Evolutionary conservation across 176 grass and related monocot genomes (phyloP).

Genomic region (Puya raimondii): DNA sequence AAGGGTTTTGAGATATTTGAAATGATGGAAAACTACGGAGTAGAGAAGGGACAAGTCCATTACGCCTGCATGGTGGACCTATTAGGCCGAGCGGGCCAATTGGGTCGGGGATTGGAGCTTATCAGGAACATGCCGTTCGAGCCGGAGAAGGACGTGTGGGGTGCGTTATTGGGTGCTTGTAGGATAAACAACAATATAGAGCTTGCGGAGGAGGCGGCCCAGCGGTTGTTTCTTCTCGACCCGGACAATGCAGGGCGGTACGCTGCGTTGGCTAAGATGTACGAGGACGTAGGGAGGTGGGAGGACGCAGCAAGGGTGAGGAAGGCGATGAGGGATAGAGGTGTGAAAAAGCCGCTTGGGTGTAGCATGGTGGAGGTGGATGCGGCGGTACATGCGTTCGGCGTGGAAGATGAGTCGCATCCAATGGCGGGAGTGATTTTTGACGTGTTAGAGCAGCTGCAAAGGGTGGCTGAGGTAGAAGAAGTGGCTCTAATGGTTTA

Average conservation of each 20-base stretch:
- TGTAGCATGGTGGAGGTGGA: slow-evolving; percentile 15
- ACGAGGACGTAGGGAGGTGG: slow-evolving; percentile 16
- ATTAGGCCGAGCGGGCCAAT: slow-evolving; percentile 16
- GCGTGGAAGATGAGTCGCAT: slow-evolving; percentile 13
- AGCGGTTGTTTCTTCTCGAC: slow-evolving; percentile 12
- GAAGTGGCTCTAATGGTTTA: background rate
- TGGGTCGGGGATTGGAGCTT: slow-evolving; percentile 5
- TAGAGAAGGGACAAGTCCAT: slow-evolving; percentile 16
- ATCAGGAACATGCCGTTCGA: slow-evolving; percentile 4
- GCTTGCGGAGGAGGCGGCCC: slow-evolving; percentile 10
- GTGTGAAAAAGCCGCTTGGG: slow-evolving; percentile 15
- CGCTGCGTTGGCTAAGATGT: slow-evolving; percentile 19
- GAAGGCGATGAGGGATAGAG: slow-evolving; percentile 8
- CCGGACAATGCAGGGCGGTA: slow-evolving; percentile 8
- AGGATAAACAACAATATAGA: slow-evolving; percentile 15
- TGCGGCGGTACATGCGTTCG: background rate
- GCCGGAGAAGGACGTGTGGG: slow-evolving; percentile 19
- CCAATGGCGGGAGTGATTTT: background rate
- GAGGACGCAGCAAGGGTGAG: slow-evolving; percentile 16
- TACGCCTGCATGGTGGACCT: slow-evolving; percentile 22
- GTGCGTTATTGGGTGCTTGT: slow-evolving; percentile 13
- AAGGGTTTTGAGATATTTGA: slow-evolving; percentile 15
- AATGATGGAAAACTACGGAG: slow-evolving; percentile 14
- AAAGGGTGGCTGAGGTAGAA: background rate
- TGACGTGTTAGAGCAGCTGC: slow-evolving; percentile 5